Base-by-base conservation (phyloP, 306 rosid species). In the Cucumis melo region DNA sequence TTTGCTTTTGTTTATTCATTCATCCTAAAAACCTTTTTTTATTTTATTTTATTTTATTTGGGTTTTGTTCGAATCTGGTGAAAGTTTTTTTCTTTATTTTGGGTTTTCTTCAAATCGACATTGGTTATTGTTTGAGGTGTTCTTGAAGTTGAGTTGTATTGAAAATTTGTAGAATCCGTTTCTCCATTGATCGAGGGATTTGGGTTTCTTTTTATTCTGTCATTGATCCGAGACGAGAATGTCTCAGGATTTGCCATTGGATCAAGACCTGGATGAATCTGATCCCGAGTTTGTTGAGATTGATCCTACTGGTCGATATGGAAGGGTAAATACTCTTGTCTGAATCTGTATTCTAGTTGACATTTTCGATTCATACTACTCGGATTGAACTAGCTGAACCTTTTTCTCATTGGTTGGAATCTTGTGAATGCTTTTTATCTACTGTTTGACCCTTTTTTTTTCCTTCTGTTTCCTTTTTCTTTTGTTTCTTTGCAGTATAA, bases 241-340 rank as follows among this genome's bases (percentile, higher is more conserved):
- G 98, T 83, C 89, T 60, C 92, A 23, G 78, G 97, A 87, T 54
- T 81, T 83, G 61, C 71, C 91, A 54, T 78, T 80, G 46, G 99
- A 90, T 7, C 93, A 77, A 67, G 96, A 92, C 78, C 83, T 77
- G 5, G 93, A 88, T 60, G 91, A 88, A 57, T 77, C 90, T 7
- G 96, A 89, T 75, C 15, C 58, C 55, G 95, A 88, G 83, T 95
- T 95, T 74, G 92, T 82, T 24, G 98, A 95, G 88, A 74, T 90
- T 83, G 99, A 95, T 88, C 98, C 98, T 17, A 82, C 90, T 5
- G 82, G 91, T 81, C 91, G 99, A 48, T 95, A 90, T 61, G 98
- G 99, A 78, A 96, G 99, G 93, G 98, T 91, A 68, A 36, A 17
- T 39, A 57, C 73, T n/a, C 36, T 46, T 53, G 1, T 15, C 72